Evolutionary conservation across 495 filamentous ascomycete species (phyloP).

Genomic region (Melanomma pulvis-pyrius): DNA sequence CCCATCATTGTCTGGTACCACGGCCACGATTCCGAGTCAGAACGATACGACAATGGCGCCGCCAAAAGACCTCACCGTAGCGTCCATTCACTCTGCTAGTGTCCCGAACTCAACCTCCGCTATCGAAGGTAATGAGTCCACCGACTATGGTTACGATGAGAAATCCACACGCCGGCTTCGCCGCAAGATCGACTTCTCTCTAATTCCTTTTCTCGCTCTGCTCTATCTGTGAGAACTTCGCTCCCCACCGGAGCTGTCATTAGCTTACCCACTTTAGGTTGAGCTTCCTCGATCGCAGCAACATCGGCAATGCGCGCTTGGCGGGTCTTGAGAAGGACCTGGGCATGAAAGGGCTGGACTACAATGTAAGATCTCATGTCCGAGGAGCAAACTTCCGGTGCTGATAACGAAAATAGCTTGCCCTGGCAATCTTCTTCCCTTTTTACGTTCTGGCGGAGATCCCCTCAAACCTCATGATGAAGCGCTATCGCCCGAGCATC

Average conservation of each 20-base stretch:
- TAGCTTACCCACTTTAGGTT: slow-evolving; percentile 15
- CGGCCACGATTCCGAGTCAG: background rate
- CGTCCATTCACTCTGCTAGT: background rate
- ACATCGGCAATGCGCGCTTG: slow-evolving; percentile 40
- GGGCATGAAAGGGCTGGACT: slow-evolving; percentile 25
- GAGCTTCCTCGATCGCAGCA: slow-evolving; percentile 41
- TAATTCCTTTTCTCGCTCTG: slow-evolving; percentile 31
- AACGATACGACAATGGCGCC: background rate
- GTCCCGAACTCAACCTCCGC: background rate
- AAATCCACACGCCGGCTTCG: slow-evolving; percentile 29
- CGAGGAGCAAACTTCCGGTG: background rate
- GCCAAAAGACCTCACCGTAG: background rate
- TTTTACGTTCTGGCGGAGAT: slow-evolving; percentile 36
- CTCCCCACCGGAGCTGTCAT: background rate
- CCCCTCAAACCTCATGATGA: slow-evolving; percentile 36
- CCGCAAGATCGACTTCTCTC: slow-evolving; percentile 30
- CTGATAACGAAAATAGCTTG: slow-evolving; percentile 10
- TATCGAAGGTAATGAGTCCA: background rate
- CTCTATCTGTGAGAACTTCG: slow-evolving; percentile 31
- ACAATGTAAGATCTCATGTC: slow-evolving; percentile 21
- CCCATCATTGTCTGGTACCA: background rate
- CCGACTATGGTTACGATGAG: background rate
- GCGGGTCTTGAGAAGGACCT: slow-evolving; percentile 34
- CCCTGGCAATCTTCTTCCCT: slow-evolving; percentile 37
- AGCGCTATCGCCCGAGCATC: slow-evolving; percentile 40